These are phyloP conservation scores for Eleusine indica DNA, from an alignment of 176 grass and related monocot genomes.

Conservation along the genomic window DNA sequence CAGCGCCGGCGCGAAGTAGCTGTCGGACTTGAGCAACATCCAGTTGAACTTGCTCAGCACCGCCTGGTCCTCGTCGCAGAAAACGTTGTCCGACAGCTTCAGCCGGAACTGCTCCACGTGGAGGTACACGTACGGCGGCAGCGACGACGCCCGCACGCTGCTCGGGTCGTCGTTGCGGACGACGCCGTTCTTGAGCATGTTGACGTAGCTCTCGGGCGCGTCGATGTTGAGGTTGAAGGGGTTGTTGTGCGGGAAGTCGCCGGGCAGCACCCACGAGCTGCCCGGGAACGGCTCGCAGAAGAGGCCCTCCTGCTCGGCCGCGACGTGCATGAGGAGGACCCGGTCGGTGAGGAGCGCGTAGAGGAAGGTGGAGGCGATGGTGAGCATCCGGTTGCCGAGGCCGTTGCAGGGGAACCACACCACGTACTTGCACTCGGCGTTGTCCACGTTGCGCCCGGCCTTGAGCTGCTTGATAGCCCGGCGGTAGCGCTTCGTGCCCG, in stretches of 20 bases:
- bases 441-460: constrained; percentile 50
- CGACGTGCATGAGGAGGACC: constrained; percentile 60
- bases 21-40: constrained; percentile 85
- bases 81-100: constrained; percentile 64
- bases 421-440: constrained; percentile 65
- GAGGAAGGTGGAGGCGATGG: constrained; percentile 71
- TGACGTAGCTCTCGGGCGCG: constrained; percentile 66
- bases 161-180: constrained; percentile 35
- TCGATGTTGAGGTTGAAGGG: constrained; percentile 44
- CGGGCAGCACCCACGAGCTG: constrained; percentile 75
- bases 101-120: constrained; percentile 58
- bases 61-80: constrained; percentile 75
- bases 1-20: constrained; percentile 80
- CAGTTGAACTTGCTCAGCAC: constrained; percentile 71
- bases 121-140: constrained; percentile 75
- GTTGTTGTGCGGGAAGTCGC: constrained; percentile 61
- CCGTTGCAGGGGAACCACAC: constrained; percentile 89
- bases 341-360: constrained; percentile 84
- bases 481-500: constrained; percentile 57
- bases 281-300: constrained; percentile 88
- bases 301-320: constrained; percentile 60
- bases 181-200: constrained; percentile 59
- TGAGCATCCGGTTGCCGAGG: constrained; percentile 89
- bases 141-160: constrained; percentile 34
- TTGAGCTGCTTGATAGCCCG: constrained; percentile 67